phyloP scores from a whole-genome alignment of 2,329 filamentous ascomycete species.

The Diplodia mutila region DNA sequence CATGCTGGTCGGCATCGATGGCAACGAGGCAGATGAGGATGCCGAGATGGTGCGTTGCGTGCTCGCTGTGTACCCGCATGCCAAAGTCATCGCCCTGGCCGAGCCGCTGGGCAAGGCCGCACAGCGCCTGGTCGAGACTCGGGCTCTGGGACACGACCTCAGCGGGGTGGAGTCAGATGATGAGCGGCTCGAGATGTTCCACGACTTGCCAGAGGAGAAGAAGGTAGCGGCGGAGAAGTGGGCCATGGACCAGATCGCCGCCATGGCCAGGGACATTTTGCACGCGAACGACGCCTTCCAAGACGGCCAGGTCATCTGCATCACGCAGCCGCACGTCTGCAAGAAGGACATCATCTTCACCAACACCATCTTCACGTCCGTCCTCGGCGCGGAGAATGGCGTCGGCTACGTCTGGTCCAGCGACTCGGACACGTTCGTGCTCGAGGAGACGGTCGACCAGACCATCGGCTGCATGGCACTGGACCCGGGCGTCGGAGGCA shows the following conservation, averaged over 20 bases:
- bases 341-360: constrained; percentile 49
- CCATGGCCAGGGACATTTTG: constrained; percentile 28
- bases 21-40: constrained; percentile 34
- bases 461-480: constrained; percentile 38
- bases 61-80: constrained; percentile 33
- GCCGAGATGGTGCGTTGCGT: constrained; percentile 38
- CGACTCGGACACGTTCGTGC: constrained; percentile 44
- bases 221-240: neutral
- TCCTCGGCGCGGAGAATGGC: constrained; percentile 38
- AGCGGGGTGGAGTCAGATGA: neutral
- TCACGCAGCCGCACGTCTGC: constrained; percentile 44
- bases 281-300: constrained; percentile 27
- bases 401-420: constrained; percentile 45
- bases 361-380: constrained; percentile 40
- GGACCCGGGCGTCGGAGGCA: constrained; percentile 40
- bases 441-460: constrained; percentile 35
- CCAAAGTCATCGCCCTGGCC: constrained; percentile 32
- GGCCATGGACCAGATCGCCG: neutral
- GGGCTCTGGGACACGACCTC: constrained; percentile 28
- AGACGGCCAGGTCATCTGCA: constrained; percentile 34
- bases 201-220: neutral
- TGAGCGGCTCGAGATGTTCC: neutral
- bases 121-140: constrained; percentile 30
- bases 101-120: constrained; percentile 36
- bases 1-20: constrained; percentile 38